Evolutionary conservation across 108 stramenopile species (phyloP), one percentile per base, ranked within the genome.

Genomic region (Discostella stelligeroides): DNA sequence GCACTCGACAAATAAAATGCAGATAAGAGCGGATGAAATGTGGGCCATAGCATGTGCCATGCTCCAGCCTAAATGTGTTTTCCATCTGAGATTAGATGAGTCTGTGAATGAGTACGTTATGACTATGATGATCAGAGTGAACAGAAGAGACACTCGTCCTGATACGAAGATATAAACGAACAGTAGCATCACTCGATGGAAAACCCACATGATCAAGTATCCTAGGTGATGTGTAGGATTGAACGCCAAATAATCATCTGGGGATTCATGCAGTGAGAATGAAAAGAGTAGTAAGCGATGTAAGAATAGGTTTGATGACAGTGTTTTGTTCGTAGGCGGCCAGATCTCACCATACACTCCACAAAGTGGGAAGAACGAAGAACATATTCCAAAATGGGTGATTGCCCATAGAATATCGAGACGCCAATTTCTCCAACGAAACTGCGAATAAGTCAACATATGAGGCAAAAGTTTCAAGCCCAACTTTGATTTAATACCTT

Each of bases 361-460:
- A 66, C 86, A 87, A 4, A 85, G 70, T 12, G 86, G 86, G 27
- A 85, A 85, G 59, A 87, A 70, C 11, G 80, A 82, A 42, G 81
- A 85, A 20, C 64, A 62, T 37, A 87, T 70, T 7, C 84, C 79
- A 25, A 87, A 80, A 39, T 84, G 83, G 2, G 66, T 57, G 23
- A 75, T 51, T 7, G 79, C 75, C 68, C 84, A 83, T 7, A 87
- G 24, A 30, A 87, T 62, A 62, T 87, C 86, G 17, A 85, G 67
- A 14, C 82, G 34, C 86, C 86, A 87, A 49, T 85, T 85, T 56
- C 84, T 67, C 81, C 73, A 79, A 0, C 83, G 77, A 55, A 80
- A 84, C 50, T 84, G 54, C 23, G 18, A 27, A 37, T 45, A 12
- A 21, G 3, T 1, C 13, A 27, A 12, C 21, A 51, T 25, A 12